Evolutionary conservation across 495 filamentous ascomycete species (phyloP), one percentile per base, ranked within the genome.

Genomic region (Daldinia vernicosa): DNA sequence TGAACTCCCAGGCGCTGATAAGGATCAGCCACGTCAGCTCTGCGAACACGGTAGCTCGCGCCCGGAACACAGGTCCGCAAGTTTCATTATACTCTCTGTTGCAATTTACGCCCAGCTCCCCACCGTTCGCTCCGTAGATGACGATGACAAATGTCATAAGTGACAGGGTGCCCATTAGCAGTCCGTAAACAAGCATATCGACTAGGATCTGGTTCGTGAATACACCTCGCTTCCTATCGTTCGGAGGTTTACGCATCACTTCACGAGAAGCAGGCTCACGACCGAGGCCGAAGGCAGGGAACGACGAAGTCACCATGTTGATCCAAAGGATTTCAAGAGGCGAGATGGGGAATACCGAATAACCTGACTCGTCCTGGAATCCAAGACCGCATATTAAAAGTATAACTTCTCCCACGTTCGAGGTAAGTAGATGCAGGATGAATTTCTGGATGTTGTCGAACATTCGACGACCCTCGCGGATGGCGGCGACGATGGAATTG

Each of bases 401-500:
- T 64, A 89, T 86, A 19, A 92, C 91, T 79, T 93, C 89, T 37
- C 89, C 90, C 43, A 94, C 87, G 76, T 94, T 94, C 61, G 88
- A 88, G 39, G 87, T 85, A 45, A 93, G 85, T 14, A 93, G 77
- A 70, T 93, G 91, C 75, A 93, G 83, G 24, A 93, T 82, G 72
- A 93, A 93, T 83, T 94, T 94, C 71, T 93, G 90, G 66, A 93
- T 93, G 71, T 93, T 93, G 70, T 91, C 89, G 75, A 92, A 93
- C 75, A 93, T 86, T 60, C 91, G 81, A 28, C 91, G 80, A 1
- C 91, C 91, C 76, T 93, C 90, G 58, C 89, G 86, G 65, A 93
- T 88, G 6, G 90, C 90, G 24, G 87, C 89, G 3, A 93, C 89
- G 69, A 94, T 94, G 12, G 85, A 89, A 32, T 91, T 90, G 78